Percentiles rank a stretch among this genome's conserved stretches.
phyloP scores from a whole-genome alignment of 2,329 filamentous ascomycete genomes.

The Ceratocystis variospora region DNA sequence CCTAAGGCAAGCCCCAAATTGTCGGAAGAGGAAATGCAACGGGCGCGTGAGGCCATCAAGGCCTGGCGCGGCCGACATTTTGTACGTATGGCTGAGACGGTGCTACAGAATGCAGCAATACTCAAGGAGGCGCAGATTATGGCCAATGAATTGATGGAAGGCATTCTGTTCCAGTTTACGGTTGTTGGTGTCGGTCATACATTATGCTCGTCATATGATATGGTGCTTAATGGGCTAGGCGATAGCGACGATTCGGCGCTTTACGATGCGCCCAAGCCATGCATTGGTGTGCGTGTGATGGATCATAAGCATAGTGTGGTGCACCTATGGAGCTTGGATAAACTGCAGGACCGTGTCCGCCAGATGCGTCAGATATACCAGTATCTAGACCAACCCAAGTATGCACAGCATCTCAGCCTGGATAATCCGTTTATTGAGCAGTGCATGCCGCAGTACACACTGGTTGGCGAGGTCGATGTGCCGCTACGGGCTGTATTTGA shows the following conservation, averaged over 20 bases:
- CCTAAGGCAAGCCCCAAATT: conserved; percentile 49
- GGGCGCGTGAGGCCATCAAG: conserved; percentile 51
- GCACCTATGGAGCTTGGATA: conserved; percentile 88
- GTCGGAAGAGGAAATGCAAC: conserved; percentile 55
- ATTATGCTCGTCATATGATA: conserved; percentile 86
- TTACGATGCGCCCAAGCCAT: conserved; percentile 73
- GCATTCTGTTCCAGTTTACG: conserved; percentile 87
- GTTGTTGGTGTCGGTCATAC: conserved; percentile 80
- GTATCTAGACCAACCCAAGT: conserved; percentile 89
- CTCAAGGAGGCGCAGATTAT: conserved; percentile 96
- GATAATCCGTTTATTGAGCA: conserved; percentile 87
- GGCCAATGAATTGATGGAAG: conserved; percentile 90
- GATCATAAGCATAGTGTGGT: conserved; percentile 80
- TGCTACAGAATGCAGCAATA: conserved; percentile 73
- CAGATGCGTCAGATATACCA: conserved; percentile 96
- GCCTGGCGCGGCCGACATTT: conserved; percentile 78
- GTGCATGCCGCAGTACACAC: conserved; percentile 81
- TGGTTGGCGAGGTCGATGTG: conserved; percentile 85
- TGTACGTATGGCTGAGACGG: conserved; percentile 83
- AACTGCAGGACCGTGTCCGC: conserved; percentile 72
- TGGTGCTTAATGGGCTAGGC: conserved; percentile 80
- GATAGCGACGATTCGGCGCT: conserved; percentile 74
- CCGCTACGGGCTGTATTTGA: conserved; percentile 88
- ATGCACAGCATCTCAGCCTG: conserved; percentile 79
- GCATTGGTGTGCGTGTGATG: conserved; percentile 76